Percentiles rank a stretch among this genome's conserved stretches.
Conservation (phyloP, 768 basidiomycete species). For the Royoungia palumana region DNA sequence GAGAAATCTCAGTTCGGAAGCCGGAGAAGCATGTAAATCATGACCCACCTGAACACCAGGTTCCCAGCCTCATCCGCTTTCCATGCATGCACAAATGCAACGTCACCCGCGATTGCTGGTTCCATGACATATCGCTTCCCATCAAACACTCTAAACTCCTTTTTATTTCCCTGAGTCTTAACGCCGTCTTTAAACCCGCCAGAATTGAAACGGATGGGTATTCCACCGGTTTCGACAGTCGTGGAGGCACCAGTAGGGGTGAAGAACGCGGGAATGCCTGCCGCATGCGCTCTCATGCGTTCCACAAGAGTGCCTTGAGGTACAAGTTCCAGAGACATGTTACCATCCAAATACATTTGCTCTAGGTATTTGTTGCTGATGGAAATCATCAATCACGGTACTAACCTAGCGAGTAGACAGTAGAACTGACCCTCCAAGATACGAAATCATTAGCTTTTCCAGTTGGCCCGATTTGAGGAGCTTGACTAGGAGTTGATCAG, state of each 20-base stretch:
- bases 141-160: constrained; percentile 70
- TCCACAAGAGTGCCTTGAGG: constrained; percentile 92
- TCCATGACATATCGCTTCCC: constrained; percentile 78
- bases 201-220: constrained; percentile 75
- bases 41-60: constrained; percentile 72
- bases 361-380: constrained; percentile 81
- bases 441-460: constrained; percentile 79
- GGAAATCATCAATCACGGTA: neutral
- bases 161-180: constrained; percentile 64
- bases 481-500: constrained; percentile 45
- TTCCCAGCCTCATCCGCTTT: constrained; percentile 89
- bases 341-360: constrained; percentile 69
- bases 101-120: constrained; percentile 69
- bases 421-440: constrained; percentile 67
- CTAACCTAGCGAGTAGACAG: neutral
- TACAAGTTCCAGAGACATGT: constrained; percentile 81
- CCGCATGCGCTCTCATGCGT: constrained; percentile 78
- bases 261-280: constrained; percentile 85
- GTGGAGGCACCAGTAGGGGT: constrained; percentile 85
- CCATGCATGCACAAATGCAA: constrained; percentile 85
- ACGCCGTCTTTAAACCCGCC: constrained; percentile 67
- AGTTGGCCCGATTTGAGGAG: constrained; percentile 72
- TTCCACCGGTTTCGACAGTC: constrained; percentile 68
- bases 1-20: neutral
- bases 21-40: neutral